Percentiles rank a stretch among this genome's conserved stretches.
Evolutionary conservation across 129 eudicot species (phyloP).

Genomic region (Apium graveolens): DNA sequence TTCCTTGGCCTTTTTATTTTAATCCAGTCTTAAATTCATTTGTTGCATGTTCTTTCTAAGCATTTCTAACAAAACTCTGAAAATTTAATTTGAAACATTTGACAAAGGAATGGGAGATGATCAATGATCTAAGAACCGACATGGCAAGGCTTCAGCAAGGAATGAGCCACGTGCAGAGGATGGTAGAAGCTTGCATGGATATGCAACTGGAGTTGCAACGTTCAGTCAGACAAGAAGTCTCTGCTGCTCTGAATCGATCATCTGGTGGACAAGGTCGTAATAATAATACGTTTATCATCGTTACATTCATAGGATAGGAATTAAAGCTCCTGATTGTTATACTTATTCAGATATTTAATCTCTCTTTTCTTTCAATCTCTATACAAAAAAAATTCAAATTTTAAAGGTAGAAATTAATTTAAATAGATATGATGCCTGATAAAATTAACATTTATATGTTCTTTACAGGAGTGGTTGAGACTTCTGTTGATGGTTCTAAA

Average conservation of each 20-base stretch:
- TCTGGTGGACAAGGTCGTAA: slow-evolving; percentile 55
- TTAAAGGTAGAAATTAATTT: neutral
- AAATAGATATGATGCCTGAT: neutral
- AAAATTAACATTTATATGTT: neutral
- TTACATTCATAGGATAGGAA: neutral
- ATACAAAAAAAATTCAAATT: too few relatives aligned
- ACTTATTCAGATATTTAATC: neutral
- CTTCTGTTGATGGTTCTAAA: slow-evolving; percentile 85
- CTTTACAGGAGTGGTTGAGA: slow-evolving; percentile 61
- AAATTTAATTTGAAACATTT: neutral
- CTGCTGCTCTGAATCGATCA: slow-evolving; percentile 96
- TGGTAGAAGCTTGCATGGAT: slow-evolving; percentile 99
- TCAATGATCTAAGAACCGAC: slow-evolving; percentile 85
- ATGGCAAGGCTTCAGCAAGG: slow-evolving; percentile 97
- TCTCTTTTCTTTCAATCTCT: neutral
- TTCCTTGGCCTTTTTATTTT: neutral
- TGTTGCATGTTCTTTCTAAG: neutral
- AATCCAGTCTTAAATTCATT: neutral
- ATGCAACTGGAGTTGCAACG: slow-evolving; percentile 99
- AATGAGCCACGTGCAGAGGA: slow-evolving; percentile 98
- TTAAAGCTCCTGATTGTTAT: neutral
- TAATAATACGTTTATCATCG: neutral
- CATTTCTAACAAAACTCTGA: neutral
- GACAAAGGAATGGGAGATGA: slow-evolving; percentile 92
- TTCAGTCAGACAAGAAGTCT: slow-evolving; percentile 94